Base-by-base conservation (phyloP, 495 filamentous ascomycete species). In the Aspergillus coremiiformis region DNA sequence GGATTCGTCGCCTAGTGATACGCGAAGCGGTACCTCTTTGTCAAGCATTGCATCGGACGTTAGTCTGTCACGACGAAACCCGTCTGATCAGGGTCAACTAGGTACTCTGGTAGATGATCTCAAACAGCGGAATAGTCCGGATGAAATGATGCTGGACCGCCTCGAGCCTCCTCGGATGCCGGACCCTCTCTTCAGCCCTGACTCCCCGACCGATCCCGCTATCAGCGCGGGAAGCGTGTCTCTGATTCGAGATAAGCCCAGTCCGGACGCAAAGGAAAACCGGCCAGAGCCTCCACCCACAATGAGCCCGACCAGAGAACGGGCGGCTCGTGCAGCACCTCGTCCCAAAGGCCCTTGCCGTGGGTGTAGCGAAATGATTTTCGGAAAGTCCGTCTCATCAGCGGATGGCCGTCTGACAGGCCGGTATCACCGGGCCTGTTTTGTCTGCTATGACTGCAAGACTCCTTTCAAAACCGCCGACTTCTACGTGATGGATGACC, bases 351-450 rank as follows among this genome's bases (percentile, higher is more conserved):
- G 90, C 7, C 82, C 78, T 43, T 98, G 93, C 67, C 85, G 89
- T 48, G 89, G 87, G 3, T 98, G 93, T 65, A 73, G 79, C 23
- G 76, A 85, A 50, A 67, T 73, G 7, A 98, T 98, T 60, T 79
- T 78, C 39, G 93, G 93, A 17, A 96, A 95, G 65, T 96, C 91
- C 0, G 82, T 98, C 42, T 93, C 90, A 23, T 93, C 88, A 12
- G 90, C 91, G 1, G 93, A 96, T 56, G 94, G 94, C 19, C 86
- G 92, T 39, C 77, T 98, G 4, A 95, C 91, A 2, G 93, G 93
- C 0, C 83, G 90, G 30, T 98, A 96, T 61, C 93, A 98, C 67
- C 90, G 91, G 58, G 77, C 83, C 12, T 98, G 93, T 62, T 97
- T 98, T 65, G 87, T 92, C 4, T 98, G 93, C 74, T 81, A 80